Base-by-base conservation (phyloP, 441 rosid species). In the Erysimum pusillum region DNA sequence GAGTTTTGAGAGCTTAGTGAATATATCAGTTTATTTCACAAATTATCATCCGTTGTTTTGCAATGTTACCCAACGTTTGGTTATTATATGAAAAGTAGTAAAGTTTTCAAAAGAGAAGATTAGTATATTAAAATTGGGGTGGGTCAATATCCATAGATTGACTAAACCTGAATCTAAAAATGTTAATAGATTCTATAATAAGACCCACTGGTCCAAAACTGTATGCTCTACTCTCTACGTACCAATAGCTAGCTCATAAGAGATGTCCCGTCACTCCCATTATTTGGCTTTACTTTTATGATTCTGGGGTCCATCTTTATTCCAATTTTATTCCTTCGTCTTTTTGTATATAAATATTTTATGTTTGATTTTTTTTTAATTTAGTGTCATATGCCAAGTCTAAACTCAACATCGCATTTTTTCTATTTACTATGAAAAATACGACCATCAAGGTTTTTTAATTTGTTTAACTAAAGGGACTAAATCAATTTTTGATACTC, bases 181-280 rank as follows among this genome's bases (percentile, higher is more conserved):
- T 62, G 69, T n/a, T 42, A 58, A 58, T 64, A 71, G 81, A 77
- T 77, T 77, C 48, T 71, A 76, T 57, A 65, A 58, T 39, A 59
- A 71, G 63, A 77, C 34, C 31, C 73, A 77, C 80, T 59, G 81
- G 73, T 77, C 73, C 76, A 77, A 39, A 65, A 71, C 73, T 65
- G 68, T 56, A 71, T 58, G 49, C 73, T 64, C 65, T 70, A 38
- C 66, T 38, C 80, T 46, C 52, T 65, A 71, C 76, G 73, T 49
- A 65, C 80, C 56, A 57, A 41, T 65, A 71, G 80, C 42, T 77
- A 71, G 80, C 42, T 77, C 56, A 25, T 20, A 57, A 22, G 76
- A 64, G 41, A 57, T 63, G 80, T 77, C 80, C 76, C 67, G 68
- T 77, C 80, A 77, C 57, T 64, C 73, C 76, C 72, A 57, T 38